Percentiles rank a stretch among this genome's conserved stretches.
Conservation (phyloP, 768 basidiomycete species). For the Amanita muscaria region DNA sequence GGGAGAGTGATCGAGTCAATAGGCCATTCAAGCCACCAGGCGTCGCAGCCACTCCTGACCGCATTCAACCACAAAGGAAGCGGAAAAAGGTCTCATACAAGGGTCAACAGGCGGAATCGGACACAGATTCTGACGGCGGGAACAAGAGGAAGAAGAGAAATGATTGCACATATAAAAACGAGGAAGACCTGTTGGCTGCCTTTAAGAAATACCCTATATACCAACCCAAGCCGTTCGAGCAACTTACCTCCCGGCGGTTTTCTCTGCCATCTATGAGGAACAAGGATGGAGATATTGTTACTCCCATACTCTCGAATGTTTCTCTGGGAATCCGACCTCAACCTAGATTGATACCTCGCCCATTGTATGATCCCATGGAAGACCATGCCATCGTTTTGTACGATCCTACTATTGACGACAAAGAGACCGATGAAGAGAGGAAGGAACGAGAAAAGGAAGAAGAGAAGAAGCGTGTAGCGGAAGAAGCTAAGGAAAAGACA, state of each 20-base stretch:
- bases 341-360: conserved; percentile 75
- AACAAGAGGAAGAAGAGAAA: conserved; percentile 56
- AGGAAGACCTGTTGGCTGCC: conserved; percentile 51
- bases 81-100: conserved; percentile 87
- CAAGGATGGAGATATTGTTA: conserved; percentile 57
- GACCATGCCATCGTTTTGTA: conserved; percentile 97
- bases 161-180: conserved; percentile 46
- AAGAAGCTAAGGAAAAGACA: conserved; percentile 62
- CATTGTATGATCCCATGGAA: conserved; percentile 95
- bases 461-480: conserved; percentile 49
- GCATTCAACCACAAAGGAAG: conserved; percentile 64
- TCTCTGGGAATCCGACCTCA: conserved; percentile 83
- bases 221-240: conserved; percentile 69
- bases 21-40: conserved; percentile 79
- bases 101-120: conserved; percentile 48
- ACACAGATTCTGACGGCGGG: conserved; percentile 52
- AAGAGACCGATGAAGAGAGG: conserved; percentile 83
- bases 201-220: conserved; percentile 71
- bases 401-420: conserved; percentile 91
- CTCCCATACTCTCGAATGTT: conserved; percentile 49
- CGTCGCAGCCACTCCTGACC: conserved; percentile 32
- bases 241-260: conserved; percentile 53
- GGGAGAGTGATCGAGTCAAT: conserved; percentile 65
- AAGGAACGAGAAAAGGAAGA: conserved; percentile 69
- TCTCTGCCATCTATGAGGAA: conserved; percentile 75